Base-by-base conservation (phyloP, 352 stramenopile genomes). In the Phytopythium montanum region DNA sequence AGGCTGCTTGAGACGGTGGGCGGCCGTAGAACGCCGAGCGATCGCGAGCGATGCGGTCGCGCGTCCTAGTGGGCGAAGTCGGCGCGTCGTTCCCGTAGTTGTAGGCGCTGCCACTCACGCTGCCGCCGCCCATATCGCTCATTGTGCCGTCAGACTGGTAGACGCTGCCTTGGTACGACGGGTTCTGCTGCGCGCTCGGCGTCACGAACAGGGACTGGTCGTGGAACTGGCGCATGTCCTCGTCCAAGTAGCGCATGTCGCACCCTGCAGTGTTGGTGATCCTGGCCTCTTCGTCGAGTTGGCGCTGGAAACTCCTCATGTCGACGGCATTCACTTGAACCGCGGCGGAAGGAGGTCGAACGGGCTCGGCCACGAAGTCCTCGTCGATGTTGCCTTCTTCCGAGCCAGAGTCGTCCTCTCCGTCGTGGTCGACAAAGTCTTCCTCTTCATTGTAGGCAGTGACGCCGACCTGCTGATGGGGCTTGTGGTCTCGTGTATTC, bases 191-290 rank as follows among this genome's bases (percentile, higher is more conserved):
- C 6, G 23, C 31, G 19, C 19, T 28, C 5, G 49, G 50, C 14
- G 57, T 59, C 61, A 83, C 64, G 41, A 81, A 76, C 36, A 78
- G 56, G n/a, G 70, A 76, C 39, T 87, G 68, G 9, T 81, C 79
- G 45, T 90, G 78, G 68, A 90, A 90, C 51, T 84, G 70, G 10
- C 81, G 81, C 81, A 90, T 90, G 36, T 88, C 78, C 3, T 69
- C 72, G 56, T 88, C 81, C 31, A 90, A 56, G 48, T 81, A 84
- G 57, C 72, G 79, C 42, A 68, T 74, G 62, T 90, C 81, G 41
- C 81, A 88, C 25, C 67, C 65, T 13, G 73, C 69, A 5, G 80
- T 85, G 58, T 90, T 78, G 4, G 85, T 54, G 5, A 64, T 69
- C 36, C 77, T 34, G 10, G 81, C 72, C 9, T 75, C 76, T 48